Evolutionary conservation across 129 eudicot species (phyloP).

Genomic region (Sambucus nigra): DNA sequence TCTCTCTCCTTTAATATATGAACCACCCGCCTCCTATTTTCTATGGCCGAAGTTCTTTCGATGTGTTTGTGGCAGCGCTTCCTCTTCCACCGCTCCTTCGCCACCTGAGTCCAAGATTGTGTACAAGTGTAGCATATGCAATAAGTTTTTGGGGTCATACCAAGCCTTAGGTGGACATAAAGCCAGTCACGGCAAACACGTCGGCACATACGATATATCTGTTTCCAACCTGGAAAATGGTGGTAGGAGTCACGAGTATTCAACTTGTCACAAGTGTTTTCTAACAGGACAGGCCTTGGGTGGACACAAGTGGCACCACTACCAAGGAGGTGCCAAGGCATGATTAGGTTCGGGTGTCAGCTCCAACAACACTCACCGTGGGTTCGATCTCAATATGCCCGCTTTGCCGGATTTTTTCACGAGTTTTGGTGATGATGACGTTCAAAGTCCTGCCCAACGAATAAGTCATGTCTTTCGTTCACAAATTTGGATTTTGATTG

Average conservation of each 20-base stretch:
- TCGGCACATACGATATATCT: slow-evolving; percentile 2
- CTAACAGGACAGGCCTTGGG: slow-evolving; percentile 98
- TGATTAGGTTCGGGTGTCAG: slow-evolving; percentile 71
- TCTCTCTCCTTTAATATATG: no score
- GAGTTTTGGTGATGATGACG: slow-evolving; percentile 37
- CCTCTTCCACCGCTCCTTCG: slow-evolving; percentile 11
- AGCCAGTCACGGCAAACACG: slow-evolving; percentile 79
- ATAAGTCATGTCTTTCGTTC: slow-evolving; percentile 32
- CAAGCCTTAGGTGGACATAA: slow-evolving; percentile 98
- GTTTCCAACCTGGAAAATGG: not conserved
- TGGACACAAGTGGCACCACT: slow-evolving; percentile 93
- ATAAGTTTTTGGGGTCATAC: slow-evolving; percentile 67
- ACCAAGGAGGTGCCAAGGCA: slow-evolving; percentile 58
- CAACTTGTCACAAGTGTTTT: slow-evolving; percentile 70
- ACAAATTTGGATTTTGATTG: slow-evolving; percentile 10
- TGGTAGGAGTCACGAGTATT: slow-evolving; percentile 53
- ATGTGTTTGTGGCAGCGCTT: slow-evolving; percentile 66
- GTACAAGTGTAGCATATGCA: slow-evolving; percentile 66
- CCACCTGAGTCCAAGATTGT: slow-evolving; percentile 13
- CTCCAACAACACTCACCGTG: slow-evolving; percentile 44
- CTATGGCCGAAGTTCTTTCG: no score
- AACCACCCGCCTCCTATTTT: no score
- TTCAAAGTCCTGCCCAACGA: slow-evolving; percentile 40
- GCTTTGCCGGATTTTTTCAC: slow-evolving; percentile 43
- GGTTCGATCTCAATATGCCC: slow-evolving; percentile 47